Conservation (phyloP, 108 stramenopile genomes). For the Parmales sp. region DNA sequence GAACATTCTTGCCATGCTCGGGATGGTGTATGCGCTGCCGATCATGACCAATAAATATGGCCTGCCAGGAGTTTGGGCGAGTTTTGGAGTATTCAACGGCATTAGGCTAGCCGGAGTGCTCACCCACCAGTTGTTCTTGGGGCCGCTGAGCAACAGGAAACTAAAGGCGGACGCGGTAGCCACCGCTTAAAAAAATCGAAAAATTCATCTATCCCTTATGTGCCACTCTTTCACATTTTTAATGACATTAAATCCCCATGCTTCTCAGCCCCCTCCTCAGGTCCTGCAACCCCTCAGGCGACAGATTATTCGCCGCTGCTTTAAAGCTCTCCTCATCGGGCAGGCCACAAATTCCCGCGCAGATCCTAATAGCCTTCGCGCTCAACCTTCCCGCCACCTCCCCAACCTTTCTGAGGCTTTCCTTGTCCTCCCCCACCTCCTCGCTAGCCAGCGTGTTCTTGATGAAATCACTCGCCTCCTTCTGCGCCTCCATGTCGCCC, state of each 20-base stretch:
- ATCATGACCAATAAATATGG: constrained; percentile 53
- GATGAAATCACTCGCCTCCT: neutral
- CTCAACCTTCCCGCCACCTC: neutral
- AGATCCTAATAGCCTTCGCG: neutral
- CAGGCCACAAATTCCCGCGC: neutral
- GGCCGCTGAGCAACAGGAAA: neutral
- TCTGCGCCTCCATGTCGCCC: constrained; percentile 4
- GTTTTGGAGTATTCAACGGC: constrained; percentile 71
- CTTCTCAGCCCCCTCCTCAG: neutral
- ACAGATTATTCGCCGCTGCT: neutral
- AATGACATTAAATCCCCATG: neutral
- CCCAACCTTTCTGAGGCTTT: neutral
- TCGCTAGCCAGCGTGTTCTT: neutral
- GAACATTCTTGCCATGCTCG: constrained; percentile 57
- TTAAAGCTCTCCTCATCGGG: neutral
- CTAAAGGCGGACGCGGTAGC: neutral
- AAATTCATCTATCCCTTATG: too few species aligned
- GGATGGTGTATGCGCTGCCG: constrained; percentile 52
- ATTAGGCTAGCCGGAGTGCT: constrained; percentile 59
- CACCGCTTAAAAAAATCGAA: too few species aligned
- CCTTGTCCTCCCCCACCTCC: neutral
- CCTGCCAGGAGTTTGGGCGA: constrained; percentile 38
- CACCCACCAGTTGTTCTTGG: constrained; percentile 42
- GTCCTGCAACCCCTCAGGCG: neutral
- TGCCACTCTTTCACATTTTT: too few species aligned